Evolutionary conservation across 2,329 filamentous ascomycete species (phyloP).

Genomic region (Pleurostoma richardsiae): DNA sequence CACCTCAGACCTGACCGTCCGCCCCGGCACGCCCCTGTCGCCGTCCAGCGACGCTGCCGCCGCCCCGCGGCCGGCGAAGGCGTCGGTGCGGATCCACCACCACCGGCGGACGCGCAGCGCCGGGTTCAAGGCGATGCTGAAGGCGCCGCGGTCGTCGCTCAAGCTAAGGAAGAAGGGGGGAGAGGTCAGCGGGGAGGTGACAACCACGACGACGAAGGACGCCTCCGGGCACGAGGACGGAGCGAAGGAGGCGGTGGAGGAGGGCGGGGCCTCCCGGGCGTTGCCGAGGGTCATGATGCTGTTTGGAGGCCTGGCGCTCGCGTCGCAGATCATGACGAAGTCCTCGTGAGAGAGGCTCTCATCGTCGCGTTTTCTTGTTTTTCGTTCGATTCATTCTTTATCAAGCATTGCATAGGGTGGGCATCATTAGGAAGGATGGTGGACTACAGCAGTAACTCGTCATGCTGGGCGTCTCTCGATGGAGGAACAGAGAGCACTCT

Average conservation of each 20-base stretch:
- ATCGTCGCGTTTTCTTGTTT: too few species aligned
- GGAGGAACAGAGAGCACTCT: too few species aligned
- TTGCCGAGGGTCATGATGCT: constrained; percentile 21
- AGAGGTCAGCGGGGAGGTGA: constrained; percentile 3
- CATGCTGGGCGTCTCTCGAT: too few species aligned
- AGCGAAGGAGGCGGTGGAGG: background rate
- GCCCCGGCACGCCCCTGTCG: background rate
- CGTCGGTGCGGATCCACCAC: constrained; percentile 1
- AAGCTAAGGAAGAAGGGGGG: constrained; percentile 6
- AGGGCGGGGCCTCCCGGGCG: constrained; percentile 3
- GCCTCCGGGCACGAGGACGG: background rate
- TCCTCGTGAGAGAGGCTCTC: background rate
- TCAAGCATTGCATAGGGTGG: too few species aligned
- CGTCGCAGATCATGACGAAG: constrained; percentile 15
- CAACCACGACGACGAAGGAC: background rate
- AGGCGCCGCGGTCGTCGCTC: constrained; percentile 1
- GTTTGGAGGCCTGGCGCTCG: constrained; percentile 19
- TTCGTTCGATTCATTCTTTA: too few species aligned
- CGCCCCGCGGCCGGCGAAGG: background rate
- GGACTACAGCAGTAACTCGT: too few species aligned
- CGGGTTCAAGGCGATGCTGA: constrained; percentile 4
- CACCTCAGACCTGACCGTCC: background rate
- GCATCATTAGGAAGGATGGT: too few species aligned
- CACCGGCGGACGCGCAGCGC: constrained; percentile 4
- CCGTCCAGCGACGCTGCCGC: background rate